Conservation (phyloP, 169 alveolate genomes). For the Eimeria tenella region DNA sequence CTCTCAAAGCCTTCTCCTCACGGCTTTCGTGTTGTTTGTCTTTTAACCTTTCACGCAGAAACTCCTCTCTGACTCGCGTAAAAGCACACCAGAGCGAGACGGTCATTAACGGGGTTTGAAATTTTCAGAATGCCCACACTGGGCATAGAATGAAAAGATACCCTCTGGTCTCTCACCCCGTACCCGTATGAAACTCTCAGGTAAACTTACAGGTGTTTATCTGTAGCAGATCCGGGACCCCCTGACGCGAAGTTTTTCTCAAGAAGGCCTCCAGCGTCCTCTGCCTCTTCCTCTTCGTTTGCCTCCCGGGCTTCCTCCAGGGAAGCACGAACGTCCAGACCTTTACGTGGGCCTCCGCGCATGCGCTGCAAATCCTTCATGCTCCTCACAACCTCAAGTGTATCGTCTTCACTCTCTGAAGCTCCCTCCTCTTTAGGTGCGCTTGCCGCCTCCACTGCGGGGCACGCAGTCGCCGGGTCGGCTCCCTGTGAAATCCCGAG, state of each 20-base stretch:
- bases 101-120: background rate
- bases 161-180: no score
- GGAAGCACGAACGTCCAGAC: constrained; percentile 32
- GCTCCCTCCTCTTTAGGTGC: constrained; percentile 25
- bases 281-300: constrained; percentile 41
- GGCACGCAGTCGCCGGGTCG: background rate
- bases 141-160: no score
- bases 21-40: constrained; percentile 45
- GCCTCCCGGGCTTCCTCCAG: constrained; percentile 3
- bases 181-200: no score
- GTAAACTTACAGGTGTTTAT: constrained; percentile 35
- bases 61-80: constrained; percentile 48
- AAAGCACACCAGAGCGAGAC: background rate
- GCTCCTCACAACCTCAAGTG: constrained; percentile 58
- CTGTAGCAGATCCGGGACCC: constrained; percentile 52
- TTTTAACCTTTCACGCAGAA: constrained; percentile 61
- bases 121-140: no score
- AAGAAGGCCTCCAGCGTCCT: constrained; percentile 66
- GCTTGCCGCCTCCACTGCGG: background rate
- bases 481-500: background rate
- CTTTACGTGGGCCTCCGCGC: constrained; percentile 63
- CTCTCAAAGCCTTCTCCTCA: constrained; percentile 60
- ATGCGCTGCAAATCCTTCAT: constrained; percentile 63
- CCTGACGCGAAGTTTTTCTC: constrained; percentile 58
- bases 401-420: constrained; percentile 42